Conservation (phyloP, 2,329 filamentous ascomycete species). For the Sarocladium oryzae region DNA sequence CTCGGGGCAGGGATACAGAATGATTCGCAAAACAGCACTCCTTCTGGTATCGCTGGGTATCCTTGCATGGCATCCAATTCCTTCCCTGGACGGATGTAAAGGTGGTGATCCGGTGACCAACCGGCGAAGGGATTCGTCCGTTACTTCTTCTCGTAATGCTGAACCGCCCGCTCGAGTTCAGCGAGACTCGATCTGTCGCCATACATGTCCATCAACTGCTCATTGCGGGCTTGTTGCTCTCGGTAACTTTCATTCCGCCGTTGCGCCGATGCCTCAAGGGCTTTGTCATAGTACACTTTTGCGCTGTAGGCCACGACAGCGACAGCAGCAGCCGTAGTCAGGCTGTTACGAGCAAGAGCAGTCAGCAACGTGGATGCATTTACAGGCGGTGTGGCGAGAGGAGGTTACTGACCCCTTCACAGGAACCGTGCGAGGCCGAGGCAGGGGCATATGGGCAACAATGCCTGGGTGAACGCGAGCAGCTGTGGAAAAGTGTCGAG, state of each 20-base stretch:
- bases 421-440: slow-evolving; percentile 21
- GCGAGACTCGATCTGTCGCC: slow-evolving; percentile 42
- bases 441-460: slow-evolving; percentile 24
- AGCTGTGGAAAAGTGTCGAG: slow-evolving; percentile 26
- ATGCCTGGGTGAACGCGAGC: slow-evolving; percentile 27
- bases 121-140: neutral
- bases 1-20: too few relatives aligned
- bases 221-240: slow-evolving; percentile 23
- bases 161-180: slow-evolving; percentile 41
- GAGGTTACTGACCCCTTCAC: slow-evolving; percentile 27
- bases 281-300: slow-evolving; percentile 25
- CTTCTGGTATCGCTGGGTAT: too few relatives aligned
- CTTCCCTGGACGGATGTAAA: too few relatives aligned
- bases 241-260: slow-evolving; percentile 16
- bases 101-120: neutral
- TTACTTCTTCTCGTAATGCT: slow-evolving; percentile 36
- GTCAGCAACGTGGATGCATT: neutral
- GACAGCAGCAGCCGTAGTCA: slow-evolving; percentile 25
- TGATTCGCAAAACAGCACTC: too few relatives aligned
- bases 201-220: slow-evolving; percentile 42
- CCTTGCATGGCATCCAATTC: too few relatives aligned
- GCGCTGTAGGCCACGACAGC: slow-evolving; percentile 27
- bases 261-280: slow-evolving; percentile 21
- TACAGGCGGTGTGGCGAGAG: neutral
- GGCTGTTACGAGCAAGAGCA: slow-evolving; percentile 17